phyloP scores from a whole-genome alignment of 106 monocot species.

The Phalaenopsis equestris region DNA sequence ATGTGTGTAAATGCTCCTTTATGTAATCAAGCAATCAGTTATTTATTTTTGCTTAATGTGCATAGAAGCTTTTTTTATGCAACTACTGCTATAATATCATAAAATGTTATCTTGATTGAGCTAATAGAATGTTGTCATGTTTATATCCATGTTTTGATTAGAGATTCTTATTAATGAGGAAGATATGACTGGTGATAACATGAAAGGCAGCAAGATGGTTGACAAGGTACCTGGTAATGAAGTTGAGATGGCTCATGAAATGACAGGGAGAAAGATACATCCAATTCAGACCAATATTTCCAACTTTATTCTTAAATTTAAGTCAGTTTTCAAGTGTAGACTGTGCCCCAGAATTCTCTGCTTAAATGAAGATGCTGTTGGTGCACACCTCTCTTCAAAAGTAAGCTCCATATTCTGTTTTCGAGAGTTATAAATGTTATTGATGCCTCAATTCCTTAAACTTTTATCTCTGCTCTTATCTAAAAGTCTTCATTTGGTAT shows the following conservation, averaged over 20 bases:
- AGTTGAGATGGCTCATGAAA: neutral
- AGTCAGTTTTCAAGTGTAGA: slow-evolving; percentile 11
- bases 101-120: neutral
- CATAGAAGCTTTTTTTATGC: neutral
- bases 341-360: slow-evolving; percentile 11
- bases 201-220: neutral
- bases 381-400: slow-evolving; percentile 9
- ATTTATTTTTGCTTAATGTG: neutral
- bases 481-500: neutral
- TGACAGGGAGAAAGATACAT: neutral
- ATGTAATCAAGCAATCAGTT: neutral
- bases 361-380: slow-evolving; percentile 7
- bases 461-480: neutral
- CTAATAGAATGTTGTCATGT: neutral
- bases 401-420: neutral
- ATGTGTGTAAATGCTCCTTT: neutral
- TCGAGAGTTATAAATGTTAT: neutral
- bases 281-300: neutral
- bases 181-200: neutral
- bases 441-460: neutral
- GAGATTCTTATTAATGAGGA: neutral
- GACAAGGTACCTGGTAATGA: neutral
- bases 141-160: neutral
- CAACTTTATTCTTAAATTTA: slow-evolving; percentile 8
- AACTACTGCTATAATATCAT: neutral